A percentile compares a stretch with the other conserved stretches of the same genome.
Evolutionary conservation across 441 rosid genomes (phyloP).

Genomic region (Populus hybrid): DNA sequence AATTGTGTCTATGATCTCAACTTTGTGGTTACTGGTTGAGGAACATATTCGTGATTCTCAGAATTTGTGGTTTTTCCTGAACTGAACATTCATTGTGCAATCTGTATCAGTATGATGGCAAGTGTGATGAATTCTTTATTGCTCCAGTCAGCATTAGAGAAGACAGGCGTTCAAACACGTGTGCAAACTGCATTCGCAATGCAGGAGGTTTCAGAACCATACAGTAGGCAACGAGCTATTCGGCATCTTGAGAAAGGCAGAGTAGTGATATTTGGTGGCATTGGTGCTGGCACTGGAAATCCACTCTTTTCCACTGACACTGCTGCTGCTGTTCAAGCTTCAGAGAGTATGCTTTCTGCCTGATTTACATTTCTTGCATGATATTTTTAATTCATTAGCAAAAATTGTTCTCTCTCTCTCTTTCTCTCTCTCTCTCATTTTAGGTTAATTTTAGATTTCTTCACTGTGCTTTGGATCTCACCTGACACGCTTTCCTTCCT

Average conservation of each 20-base stretch:
- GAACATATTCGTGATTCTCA: background rate
- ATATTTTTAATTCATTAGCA: background rate
- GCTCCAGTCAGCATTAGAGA: conserved; percentile 86
- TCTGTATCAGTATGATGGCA: conserved; percentile 76
- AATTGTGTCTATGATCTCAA: background rate
- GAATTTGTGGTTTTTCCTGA: background rate
- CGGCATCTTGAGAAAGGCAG: conserved; percentile 91
- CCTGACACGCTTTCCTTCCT: background rate
- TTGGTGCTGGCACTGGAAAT: conserved; percentile 76
- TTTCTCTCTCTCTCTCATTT: background rate
- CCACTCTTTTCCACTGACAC: conserved; percentile 90
- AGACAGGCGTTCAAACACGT: conserved; percentile 69
- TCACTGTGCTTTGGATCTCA: no score
- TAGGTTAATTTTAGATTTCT: background rate
- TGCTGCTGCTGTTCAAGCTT: conserved; percentile 77
- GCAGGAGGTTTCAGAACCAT: conserved; percentile 82
- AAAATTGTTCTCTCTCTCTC: background rate
- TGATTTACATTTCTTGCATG: background rate
- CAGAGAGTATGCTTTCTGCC: conserved; percentile 43
- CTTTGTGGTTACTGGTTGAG: background rate
- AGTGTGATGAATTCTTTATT: conserved; percentile 87
- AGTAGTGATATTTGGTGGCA: conserved; percentile 92
- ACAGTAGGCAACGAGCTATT: conserved; percentile 76
- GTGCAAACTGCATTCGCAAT: conserved; percentile 72
- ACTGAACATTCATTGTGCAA: conserved; percentile 4